A percentile compares a stretch with the other conserved stretches of the same genome.
Evolutionary conservation across 768 basidiomycete species (phyloP).

Genomic region (Nidularia sp.): DNA sequence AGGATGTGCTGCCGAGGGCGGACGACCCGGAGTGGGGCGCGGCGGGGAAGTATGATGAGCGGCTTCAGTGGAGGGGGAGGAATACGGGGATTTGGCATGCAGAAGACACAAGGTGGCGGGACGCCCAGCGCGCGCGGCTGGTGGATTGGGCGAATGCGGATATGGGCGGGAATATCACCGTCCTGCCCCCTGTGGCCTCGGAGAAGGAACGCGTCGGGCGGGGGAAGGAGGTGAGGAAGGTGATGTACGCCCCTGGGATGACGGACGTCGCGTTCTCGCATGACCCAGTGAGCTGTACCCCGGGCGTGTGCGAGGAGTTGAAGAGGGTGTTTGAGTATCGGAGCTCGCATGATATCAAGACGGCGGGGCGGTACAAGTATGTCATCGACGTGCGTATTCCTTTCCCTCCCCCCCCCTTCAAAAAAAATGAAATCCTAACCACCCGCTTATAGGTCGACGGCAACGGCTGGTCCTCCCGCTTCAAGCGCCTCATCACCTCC

Average conservation of each 20-base stretch:
- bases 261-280: constrained; percentile 53
- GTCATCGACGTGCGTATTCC: constrained; percentile 41
- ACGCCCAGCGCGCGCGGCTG: constrained; percentile 39
- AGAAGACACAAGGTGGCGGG: constrained; percentile 33
- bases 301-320: constrained; percentile 36
- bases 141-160: constrained; percentile 27
- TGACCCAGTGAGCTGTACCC: constrained; percentile 34
- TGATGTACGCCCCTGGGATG: constrained; percentile 38
- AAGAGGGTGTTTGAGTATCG: constrained; percentile 42
- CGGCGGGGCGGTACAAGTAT: constrained; percentile 35
- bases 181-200: constrained; percentile 23
- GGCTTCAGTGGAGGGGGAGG: constrained; percentile 67
- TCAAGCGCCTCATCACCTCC: constrained; percentile 55
- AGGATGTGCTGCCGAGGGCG: constrained; percentile 21
- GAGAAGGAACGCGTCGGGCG: constrained; percentile 25
- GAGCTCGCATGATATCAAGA: constrained; percentile 27
- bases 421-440: neutral
- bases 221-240: constrained; percentile 20
- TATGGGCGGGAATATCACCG: constrained; percentile 21
- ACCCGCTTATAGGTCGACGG: constrained; percentile 39
- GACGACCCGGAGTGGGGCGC: constrained; percentile 51
- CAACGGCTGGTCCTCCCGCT: constrained; percentile 62
- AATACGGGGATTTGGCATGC: constrained; percentile 62
- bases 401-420: neutral
- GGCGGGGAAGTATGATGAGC: constrained; percentile 48